A percentile compares a stretch with the other conserved stretches of the same genome.
Evolutionary conservation across 805 yeast species (phyloP).

Genomic region (Hemisphaericaspora nanyangensis): DNA sequence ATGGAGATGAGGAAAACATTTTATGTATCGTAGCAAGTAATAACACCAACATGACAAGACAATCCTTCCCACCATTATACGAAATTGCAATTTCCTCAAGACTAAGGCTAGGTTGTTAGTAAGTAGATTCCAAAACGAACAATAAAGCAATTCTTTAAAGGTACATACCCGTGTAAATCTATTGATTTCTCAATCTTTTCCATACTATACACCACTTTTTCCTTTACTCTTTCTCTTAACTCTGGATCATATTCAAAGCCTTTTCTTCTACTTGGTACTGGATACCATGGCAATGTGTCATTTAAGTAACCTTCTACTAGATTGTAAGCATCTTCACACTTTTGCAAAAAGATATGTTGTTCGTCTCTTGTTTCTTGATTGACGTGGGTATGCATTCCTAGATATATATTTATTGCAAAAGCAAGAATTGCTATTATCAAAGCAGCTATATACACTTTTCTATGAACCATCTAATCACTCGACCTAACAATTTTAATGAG

Average conservation of each 20-base stretch:
- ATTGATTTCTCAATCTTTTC: constrained; percentile 25
- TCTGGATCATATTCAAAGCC: constrained; percentile 19
- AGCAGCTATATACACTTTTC: too few relatives aligned
- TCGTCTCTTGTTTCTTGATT: constrained; percentile 3
- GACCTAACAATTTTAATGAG: too few relatives aligned
- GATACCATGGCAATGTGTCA: constrained; percentile 26
- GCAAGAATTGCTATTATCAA: too few relatives aligned
- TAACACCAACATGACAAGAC: constrained; percentile 79
- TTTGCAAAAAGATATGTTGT: constrained; percentile 11
- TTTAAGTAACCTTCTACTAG: constrained; percentile 28
- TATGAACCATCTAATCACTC: too few relatives aligned
- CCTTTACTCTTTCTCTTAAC: constrained; percentile 22
- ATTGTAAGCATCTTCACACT: constrained; percentile 30
- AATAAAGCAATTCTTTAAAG: background rate
- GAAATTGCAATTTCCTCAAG: constrained; percentile 67
- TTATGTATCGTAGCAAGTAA: constrained; percentile 54
- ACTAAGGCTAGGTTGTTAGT: constrained; percentile 19
- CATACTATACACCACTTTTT: constrained; percentile 24
- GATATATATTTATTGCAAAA: too few relatives aligned
- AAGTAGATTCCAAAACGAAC: background rate
- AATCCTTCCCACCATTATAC: constrained; percentile 96
- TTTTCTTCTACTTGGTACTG: constrained; percentile 13
- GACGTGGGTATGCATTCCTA: background rate
- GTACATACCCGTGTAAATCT: constrained; percentile 29
- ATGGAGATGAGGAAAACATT: constrained; percentile 12